Base-by-base conservation (phyloP, 371 early-diverging fungal species). In the Actinomucor elegans region DNA sequence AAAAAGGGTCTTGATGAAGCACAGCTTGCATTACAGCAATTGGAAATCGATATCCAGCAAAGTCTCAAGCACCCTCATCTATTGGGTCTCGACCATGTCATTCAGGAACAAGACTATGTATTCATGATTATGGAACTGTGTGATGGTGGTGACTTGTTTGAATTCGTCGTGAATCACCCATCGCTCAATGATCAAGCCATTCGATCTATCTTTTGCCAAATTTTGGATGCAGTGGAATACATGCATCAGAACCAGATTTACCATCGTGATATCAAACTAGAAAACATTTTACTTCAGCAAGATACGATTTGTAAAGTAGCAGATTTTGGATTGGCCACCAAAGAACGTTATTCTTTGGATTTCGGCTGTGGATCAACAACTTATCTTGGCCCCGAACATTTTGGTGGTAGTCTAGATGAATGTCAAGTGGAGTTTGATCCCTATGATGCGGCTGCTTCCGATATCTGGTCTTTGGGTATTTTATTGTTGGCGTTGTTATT, bases 281-380 rank as follows among this genome's bases (percentile, higher is more conserved):
- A 90, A 59, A 92, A 92, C 62, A 77, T 92, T 31, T 61, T 92
- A 2, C 65, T 90, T n/a, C 50, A 59, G 21, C 43, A 35, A 1
- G 47, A 65, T 9, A 61, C 75, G 11, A 59, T 64, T 0, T 71
- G 88, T 56, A 89, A 91, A 47, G 76, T 94, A 14, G 86, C 92
- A 24, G 93, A 92, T 63, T 94, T 92, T 69, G 93, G 93, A 2
- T 74, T 94, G 17, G 86, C 91, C 12, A 91, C 92, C 18, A 73
- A 79, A 24, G 84, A 88, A 17, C 67, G 71, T 7, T 77, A 74
- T 59, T 86, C 86, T 7, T 67, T 67, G 28, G 91, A 91, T 50
- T 83, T 86, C 60, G 92, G 92, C 9, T 87, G 89, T 65, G 94
- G 94, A 14, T 81, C 81, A 36, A 84, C 86, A 32, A 81, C 88